Percentiles rank a stretch among this genome's conserved stretches.
Conservation (phyloP, 371 early-diverging fungal genomes). For the Mucor saturninus region DNA sequence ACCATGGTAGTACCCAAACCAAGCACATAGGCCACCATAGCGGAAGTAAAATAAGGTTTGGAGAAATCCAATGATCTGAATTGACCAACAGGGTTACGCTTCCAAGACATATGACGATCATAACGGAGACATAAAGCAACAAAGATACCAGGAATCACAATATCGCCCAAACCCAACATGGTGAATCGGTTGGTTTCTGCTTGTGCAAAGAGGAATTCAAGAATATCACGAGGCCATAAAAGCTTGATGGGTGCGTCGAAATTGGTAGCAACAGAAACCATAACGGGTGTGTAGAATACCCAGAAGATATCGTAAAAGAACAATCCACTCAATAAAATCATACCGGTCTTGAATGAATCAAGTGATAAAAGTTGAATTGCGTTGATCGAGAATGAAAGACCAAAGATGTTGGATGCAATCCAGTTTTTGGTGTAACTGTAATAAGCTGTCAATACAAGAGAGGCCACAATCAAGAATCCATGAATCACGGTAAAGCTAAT, state of each 20-base stretch:
- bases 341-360: conserved; percentile 95
- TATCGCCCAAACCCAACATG: conserved; percentile 98
- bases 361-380: conserved; percentile 88
- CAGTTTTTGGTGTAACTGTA: conserved; percentile 92
- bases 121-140: conserved; percentile 90
- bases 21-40: conserved; percentile 80
- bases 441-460: conserved; percentile 70
- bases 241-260: conserved; percentile 98
- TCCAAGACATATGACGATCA: conserved; percentile 76
- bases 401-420: conserved; percentile 90
- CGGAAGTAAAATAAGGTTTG: conserved; percentile 88
- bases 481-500: conserved; percentile 80
- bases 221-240: conserved; percentile 84
- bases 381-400: conserved; percentile 84
- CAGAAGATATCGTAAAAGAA: conserved; percentile 98
- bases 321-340: conserved; percentile 88
- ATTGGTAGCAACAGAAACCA: conserved; percentile 97
- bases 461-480: conserved; percentile 58
- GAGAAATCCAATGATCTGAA: conserved; percentile 70
- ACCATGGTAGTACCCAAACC: conserved; percentile 89
- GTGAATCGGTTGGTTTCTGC: conserved; percentile 65
- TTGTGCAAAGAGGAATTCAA: conserved; percentile 50
- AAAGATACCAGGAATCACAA: conserved; percentile 97
- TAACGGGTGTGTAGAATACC: conserved; percentile 98
- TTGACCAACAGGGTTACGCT: conserved; percentile 51